These are phyloP conservation scores for Yamadazyma sp. DNA, from an alignment of 1,139 yeast species.

Conservation along the genomic window DNA sequence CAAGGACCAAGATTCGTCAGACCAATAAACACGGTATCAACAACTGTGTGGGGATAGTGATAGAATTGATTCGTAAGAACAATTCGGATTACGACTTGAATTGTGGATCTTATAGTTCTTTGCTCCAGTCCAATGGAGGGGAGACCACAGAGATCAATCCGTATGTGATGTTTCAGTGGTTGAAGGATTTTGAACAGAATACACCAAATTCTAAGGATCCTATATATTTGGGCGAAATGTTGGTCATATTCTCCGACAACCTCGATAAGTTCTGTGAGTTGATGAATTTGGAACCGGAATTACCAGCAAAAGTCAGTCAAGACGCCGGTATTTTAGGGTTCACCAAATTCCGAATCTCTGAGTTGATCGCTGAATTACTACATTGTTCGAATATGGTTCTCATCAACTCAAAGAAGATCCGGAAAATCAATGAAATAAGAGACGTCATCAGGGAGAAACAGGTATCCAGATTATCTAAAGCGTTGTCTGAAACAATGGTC, in stretches of 20 bases:
- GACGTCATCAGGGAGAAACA: conserved; percentile 38
- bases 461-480: conserved; percentile 29
- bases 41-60: conserved; percentile 48
- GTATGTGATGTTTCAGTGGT: conserved; percentile 47
- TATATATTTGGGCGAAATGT: conserved; percentile 46
- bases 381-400: conserved; percentile 53
- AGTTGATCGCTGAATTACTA: conserved; percentile 45
- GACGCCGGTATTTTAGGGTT: conserved; percentile 33
- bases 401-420: conserved; percentile 40
- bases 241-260: conserved; percentile 40
- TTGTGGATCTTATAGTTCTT: conserved; percentile 41
- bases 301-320: conserved; percentile 20
- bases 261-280: conserved; percentile 31
- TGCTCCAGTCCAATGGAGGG: conserved; percentile 30
- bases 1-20: conserved; percentile 16
- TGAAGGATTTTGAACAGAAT: conserved; percentile 48
- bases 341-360: conserved; percentile 44
- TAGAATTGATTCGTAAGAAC: conserved; percentile 47
- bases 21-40: conserved; percentile 49
- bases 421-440: conserved; percentile 34
- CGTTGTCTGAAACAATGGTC: conserved; percentile 30
- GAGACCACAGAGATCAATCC: conserved; percentile 42
- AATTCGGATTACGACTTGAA: conserved; percentile 50
- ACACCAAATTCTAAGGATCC: conserved; percentile 51
- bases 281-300: conserved; percentile 28